Base-by-base conservation (phyloP, 1,284 basidiomycete genomes). In the Puccinia novopanici region DNA sequence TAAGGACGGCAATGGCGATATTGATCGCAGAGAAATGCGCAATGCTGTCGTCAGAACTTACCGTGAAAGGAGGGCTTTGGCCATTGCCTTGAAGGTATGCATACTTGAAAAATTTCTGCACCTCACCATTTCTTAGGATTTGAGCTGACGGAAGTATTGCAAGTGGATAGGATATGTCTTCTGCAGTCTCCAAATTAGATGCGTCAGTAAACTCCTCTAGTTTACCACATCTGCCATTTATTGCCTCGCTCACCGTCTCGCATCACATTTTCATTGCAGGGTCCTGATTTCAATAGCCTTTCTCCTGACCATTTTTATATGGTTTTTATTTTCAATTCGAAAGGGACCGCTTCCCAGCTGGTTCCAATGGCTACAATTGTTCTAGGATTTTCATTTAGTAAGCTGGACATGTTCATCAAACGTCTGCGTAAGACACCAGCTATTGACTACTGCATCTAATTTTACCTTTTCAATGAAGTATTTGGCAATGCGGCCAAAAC, bases 41-140 rank as follows among this genome's bases (percentile, higher is more conserved):
- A 91, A 92, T 84, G 92, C 91, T 0, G 92, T 94, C 3, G 91
- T 92, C 83, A 88, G 92, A 52, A 93, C 93, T 73, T 94, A 93
- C 84, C 88, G 89, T 73, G 92, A 94, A 85, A 89, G 92, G 34
- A 92, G 92, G 83, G 88, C 91, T 2, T 87, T 94, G 45, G 89
- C 89, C 2, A 88, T 91, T n/a, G 90, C 90, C 83, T 87, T 93
- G 74, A 92, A 92, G 34, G 75, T 77, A 30, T 27, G 42, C 61
- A 37, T 75, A n/a, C 19, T 50, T 48, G 24, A 42, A 59, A 27
- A 48, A 6, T 6, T 75, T 45, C n/a, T n/a, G n/a, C n/a, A n/a
- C n/a, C n/a, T n/a, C n/a, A n/a, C n/a, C n/a, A n/a, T n/a, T n/a
- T n/a, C n/a, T n/a, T n/a, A n/a, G n/a, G n/a, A n/a, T n/a, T n/a